Base-by-base conservation (phyloP, 306 rosid genomes). In the Dalbergia oliveri region DNA sequence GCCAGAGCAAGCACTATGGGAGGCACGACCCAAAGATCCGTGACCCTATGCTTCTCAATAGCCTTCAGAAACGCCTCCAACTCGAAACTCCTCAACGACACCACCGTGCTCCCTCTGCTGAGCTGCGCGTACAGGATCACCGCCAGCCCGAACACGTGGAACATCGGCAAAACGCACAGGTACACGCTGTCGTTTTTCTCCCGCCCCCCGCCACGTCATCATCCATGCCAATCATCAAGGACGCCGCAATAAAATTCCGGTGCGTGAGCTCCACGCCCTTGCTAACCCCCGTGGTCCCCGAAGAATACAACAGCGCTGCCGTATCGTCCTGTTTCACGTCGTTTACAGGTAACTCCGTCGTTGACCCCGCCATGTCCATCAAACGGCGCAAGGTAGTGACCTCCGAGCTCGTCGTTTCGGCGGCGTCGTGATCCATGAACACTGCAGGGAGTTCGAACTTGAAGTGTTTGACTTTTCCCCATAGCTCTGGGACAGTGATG, bases 21-120 rank as follows among this genome's bases (percentile, higher is more conserved):
- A 73, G 97, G 98, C 88, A 92, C 98, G 14, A 89, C 60, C 98
- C 97, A 92, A 69, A 94, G 0, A 47, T 90, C 84, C 7, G 92
- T 89, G 45, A 94, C 90, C 79, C 65, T 88, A 23, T 90, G 74
- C 87, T 68, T 89, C 89, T 90, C 93, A 56, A 92, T 73, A 0
- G 86, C 85, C 79, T 31, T 80, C 76, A 94, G 51, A 54, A 89
- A 37, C 81, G 66, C 84, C 84, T 88, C 88, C 15, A 94, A 77
- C 66, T 87, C 84, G 57, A 94, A 92, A 43, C 71, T 87, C 64
- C 73, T 66, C 94, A 90, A 81, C 0, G 72, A 77, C 63, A 94
- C 88, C 35, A 92, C 79, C 12, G 90, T 66, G 19, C 84, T 88
- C 37, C 97, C 98, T 43, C 82, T 79, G 72, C 75, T 88, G 35